Evolutionary conservation across 108 stramenopile species (phyloP), one percentile per base, ranked within the genome.

Genomic region (Pelagomonas calceolata): DNA sequence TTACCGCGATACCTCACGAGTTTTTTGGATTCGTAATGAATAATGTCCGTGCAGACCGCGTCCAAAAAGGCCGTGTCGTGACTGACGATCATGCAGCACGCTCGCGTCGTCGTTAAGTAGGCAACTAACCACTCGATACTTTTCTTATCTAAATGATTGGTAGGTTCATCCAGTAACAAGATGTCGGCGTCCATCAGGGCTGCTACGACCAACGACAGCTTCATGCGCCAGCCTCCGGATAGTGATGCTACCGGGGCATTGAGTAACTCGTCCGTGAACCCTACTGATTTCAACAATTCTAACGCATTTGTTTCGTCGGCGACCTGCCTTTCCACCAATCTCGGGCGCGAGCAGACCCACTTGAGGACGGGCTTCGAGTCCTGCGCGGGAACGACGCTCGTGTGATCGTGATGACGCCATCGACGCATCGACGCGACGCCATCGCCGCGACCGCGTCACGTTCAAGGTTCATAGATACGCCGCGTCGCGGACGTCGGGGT

Each of bases 151-250:
- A 85, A 64, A 75, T 85, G 84, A 71, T 83, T 83, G 29, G 84
- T 84, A 32, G 91, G 90, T 77, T 95, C 94, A 70, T 94, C 96
- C 36, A 97, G 68, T 18, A 97, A 74, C 44, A 94, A 85, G 77
- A 98, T 94, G 73, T 98, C 97, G 0, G 95, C 91, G 66, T 92
- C 73, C 34, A 90, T 75, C 44, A 92, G 73, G 46, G 91, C 87
- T 46, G 91, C 91, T 69, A 82, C 82, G 64, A 86, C 86, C 70
- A 92, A 75, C 43, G 88, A 72, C 31, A 92, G 78, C 70, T 97
- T 96, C 96, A 98, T 96, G 78, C 94, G 93, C 97, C 97, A 98
- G 32, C 98, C 96, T 18, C 98, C 98, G 15, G 89, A 91, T 70
- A 98, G 79, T 37, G 87, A 87, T 26, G 93, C 95, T 66, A 98